Percentiles rank a stretch among this genome's conserved stretches.
These are phyloP conservation scores for Trebouxia sp. DNA, from an alignment of 139 green algal genomes.

Conservation along the genomic window DNA sequence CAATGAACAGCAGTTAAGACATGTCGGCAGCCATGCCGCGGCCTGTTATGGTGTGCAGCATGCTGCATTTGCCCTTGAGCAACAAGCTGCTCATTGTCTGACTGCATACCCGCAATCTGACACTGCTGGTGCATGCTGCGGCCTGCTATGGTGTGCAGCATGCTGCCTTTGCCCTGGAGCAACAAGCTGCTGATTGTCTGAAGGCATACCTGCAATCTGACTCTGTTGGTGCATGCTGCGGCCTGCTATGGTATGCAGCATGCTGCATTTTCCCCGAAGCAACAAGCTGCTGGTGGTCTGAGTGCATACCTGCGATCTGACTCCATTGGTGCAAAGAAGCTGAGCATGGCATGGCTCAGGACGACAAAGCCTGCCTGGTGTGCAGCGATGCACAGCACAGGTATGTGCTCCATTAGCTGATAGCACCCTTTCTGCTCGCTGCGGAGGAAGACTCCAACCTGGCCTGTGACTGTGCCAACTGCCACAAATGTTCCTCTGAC, in stretches of 20 bases:
- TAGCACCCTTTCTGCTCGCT: not conserved
- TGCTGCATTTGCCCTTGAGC: not conserved
- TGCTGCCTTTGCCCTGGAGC: not conserved
- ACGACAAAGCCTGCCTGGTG: constrained; percentile 7
- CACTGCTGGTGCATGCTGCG: not conserved
- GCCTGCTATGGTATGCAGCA: not conserved
- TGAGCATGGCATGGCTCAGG: constrained; percentile 17
- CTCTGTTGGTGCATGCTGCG: not conserved
- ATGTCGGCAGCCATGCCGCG: no score
- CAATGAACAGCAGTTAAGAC: no score
- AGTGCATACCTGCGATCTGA: not conserved
- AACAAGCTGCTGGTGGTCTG: not conserved
- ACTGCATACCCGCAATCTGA: not conserved
- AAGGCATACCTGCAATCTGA: not conserved
- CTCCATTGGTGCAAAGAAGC: constrained; percentile 13
- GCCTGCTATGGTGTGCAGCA: not conserved
- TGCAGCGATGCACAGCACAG: not conserved
- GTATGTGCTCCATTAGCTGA: constrained; percentile 14
- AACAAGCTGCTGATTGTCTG: not conserved
- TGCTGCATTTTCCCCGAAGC: not conserved
- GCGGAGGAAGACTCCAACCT: constrained; percentile 7
- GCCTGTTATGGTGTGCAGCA: not conserved
- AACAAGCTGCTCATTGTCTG: not conserved
- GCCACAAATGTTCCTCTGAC: not conserved
- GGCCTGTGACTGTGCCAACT: constrained; percentile 13